Percentiles rank a stretch among this genome's conserved stretches.
Evolutionary conservation across 306 rosid genomes (phyloP).

Genomic region (Acacia confusa): DNA sequence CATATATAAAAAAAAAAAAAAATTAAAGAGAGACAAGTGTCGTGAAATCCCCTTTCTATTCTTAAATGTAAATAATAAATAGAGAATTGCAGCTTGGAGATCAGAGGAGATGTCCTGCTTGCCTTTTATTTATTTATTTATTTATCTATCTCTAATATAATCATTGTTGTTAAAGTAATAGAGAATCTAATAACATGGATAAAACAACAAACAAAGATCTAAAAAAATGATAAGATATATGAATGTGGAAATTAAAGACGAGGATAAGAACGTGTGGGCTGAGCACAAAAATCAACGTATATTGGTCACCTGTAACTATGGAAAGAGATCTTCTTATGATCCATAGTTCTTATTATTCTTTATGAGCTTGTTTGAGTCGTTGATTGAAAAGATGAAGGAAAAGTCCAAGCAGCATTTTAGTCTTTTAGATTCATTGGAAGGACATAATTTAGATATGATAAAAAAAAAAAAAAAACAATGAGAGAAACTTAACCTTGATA

Average conservation of each 20-base stretch:
- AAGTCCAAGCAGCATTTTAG: no score
- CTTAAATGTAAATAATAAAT: background rate
- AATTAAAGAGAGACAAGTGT: background rate
- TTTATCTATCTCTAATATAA: background rate
- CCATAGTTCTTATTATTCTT: no score
- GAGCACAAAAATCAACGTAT: background rate
- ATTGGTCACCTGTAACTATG: background rate
- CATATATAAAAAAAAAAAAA: no score
- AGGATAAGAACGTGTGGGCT: slow-evolving; percentile 26
- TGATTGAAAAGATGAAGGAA: no score
- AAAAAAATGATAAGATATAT: background rate
- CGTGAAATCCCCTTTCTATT: background rate
- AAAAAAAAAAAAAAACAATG: no score
- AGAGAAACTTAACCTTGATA: no score
- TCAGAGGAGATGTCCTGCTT: background rate
- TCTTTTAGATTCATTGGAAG: no score
- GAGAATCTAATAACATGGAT: background rate
- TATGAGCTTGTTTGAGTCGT: no score
- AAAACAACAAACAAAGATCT: background rate
- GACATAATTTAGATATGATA: no score
- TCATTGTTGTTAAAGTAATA: background rate
- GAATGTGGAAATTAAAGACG: background rate
- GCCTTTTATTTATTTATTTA: no score
- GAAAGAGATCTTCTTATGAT: no score
- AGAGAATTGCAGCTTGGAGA: background rate